Evolutionary conservation across 1,284 basidiomycete genomes (phyloP).

Genomic region (Ustilago hordei): DNA sequence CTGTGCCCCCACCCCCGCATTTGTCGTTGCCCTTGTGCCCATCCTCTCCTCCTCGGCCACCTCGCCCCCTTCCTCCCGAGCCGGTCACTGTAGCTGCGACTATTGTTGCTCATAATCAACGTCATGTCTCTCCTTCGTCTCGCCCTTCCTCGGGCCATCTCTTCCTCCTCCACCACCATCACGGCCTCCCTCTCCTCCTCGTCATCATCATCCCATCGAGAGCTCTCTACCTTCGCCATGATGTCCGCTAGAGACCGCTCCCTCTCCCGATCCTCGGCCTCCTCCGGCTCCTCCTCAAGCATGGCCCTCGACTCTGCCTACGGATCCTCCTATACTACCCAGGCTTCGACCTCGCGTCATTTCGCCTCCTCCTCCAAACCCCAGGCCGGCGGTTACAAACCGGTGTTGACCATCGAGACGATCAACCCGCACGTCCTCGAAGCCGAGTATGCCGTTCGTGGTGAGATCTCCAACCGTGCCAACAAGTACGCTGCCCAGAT

Average conservation of each 20-base stretch:
- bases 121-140: conserved; percentile 35
- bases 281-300: conserved; percentile 35
- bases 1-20: neutral
- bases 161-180: conserved; percentile 9
- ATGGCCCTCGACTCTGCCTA: conserved; percentile 28
- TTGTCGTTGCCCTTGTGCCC: no score
- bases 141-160: conserved; percentile 26
- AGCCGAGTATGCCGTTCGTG: conserved; percentile 96
- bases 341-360: conserved; percentile 33
- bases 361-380: conserved; percentile 46
- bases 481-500: conserved; percentile 76
- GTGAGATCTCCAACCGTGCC: conserved; percentile 91
- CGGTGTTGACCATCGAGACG: conserved; percentile 63
- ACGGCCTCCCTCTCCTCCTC: conserved; percentile 8
- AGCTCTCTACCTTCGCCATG: conserved; percentile 18
- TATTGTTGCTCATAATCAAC: neutral
- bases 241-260: conserved; percentile 27
- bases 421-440: conserved; percentile 85
- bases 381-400: conserved; percentile 70
- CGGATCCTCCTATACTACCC: conserved; percentile 43
- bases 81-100: neutral
- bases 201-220: conserved; percentile 9
- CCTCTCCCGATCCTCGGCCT: conserved; percentile 29
- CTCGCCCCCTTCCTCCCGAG: neutral
- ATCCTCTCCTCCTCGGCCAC: neutral